A percentile compares a stretch with the other conserved stretches of the same genome.
Conservation (phyloP, 805 yeast species). For the Candida broadrunensis region DNA sequence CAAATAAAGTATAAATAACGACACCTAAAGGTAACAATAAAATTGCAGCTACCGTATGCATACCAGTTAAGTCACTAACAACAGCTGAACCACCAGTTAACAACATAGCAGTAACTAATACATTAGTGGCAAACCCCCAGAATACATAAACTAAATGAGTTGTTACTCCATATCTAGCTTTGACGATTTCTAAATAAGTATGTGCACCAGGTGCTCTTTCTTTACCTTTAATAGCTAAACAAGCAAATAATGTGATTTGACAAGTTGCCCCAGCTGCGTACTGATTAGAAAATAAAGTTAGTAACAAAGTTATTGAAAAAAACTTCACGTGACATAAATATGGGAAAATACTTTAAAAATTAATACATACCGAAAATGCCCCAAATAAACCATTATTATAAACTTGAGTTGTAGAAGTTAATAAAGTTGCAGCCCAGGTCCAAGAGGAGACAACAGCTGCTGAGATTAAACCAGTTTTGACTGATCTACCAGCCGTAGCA, state of each 20-base stretch:
- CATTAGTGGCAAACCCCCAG: conserved; percentile 84
- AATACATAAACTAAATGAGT: conserved; percentile 71
- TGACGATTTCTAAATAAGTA: conserved; percentile 83
- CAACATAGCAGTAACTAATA: conserved; percentile 89
- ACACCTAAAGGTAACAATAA: conserved; percentile 82
- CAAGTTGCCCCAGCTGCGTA: conserved; percentile 92
- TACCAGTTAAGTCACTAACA: conserved; percentile 74
- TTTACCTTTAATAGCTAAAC: conserved; percentile 84
- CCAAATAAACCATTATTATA: conserved; percentile 76
- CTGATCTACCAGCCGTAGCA: conserved; percentile 88
- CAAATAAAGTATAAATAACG: conserved; percentile 40
- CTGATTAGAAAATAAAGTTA: too few species aligned
- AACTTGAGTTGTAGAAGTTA: conserved; percentile 63
- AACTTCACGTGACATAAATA: too few species aligned
- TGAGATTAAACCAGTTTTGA: conserved; percentile 78
- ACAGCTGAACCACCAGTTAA: conserved; percentile 89
- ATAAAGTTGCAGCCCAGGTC: conserved; percentile 61
- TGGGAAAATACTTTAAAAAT: too few species aligned
- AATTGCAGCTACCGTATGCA: conserved; percentile 75
- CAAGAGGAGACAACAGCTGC: conserved; percentile 92
- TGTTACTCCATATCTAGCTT: conserved; percentile 72
- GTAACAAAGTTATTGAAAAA: too few species aligned
- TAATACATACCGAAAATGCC: too few species aligned
- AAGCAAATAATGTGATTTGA: conserved; percentile 82
- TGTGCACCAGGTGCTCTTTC: conserved; percentile 90